phyloP scores from a whole-genome alignment of 31 red algal genomes.

The Bonnemaisonia californica region DNA sequence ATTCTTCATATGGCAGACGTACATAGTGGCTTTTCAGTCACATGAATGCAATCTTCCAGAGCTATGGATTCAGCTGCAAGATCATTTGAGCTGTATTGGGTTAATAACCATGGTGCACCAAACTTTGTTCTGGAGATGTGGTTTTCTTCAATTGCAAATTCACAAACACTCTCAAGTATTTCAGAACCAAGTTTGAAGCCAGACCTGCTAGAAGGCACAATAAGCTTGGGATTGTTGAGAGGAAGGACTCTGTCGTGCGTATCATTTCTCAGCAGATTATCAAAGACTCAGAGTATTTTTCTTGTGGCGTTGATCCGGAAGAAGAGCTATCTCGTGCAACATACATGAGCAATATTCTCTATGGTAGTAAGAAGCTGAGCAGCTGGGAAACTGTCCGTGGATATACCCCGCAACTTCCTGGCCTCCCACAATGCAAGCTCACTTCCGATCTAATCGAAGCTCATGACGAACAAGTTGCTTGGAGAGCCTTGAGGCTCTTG shows the following conservation, averaged over 20 bases:
- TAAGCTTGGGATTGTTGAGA: conserved; percentile 31
- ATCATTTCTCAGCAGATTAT: too few relatives aligned
- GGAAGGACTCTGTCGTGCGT: conserved; percentile 18
- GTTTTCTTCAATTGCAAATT: conserved; percentile 26
- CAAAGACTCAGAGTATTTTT: not conserved
- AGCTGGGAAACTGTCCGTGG: conserved; percentile 39
- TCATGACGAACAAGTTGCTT: not conserved
- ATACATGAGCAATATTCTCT: conserved; percentile 33
- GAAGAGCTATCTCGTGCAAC: conserved; percentile 36
- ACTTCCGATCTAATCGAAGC: not conserved
- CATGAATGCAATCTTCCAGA: not conserved
- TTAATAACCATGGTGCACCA: conserved; percentile 30
- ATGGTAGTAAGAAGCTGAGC: conserved; percentile 29
- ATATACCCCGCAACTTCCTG: conserved; percentile 21
- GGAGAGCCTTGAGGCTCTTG: too few relatives aligned
- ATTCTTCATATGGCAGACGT: conserved; percentile 47
- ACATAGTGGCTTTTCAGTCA: conserved; percentile 24
- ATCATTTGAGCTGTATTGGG: conserved; percentile 18
- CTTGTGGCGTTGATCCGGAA: not conserved
- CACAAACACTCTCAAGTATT: not conserved
- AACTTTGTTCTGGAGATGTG: conserved; percentile 16
- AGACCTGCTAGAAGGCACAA: conserved; percentile 39
- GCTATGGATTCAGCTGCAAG: not conserved
- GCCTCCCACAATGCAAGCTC: conserved; percentile 2
- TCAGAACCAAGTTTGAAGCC: conserved; percentile 13